Base-by-base conservation (phyloP, 2,329 filamentous ascomycete species). In the Simplicillium aogashimaense region DNA sequence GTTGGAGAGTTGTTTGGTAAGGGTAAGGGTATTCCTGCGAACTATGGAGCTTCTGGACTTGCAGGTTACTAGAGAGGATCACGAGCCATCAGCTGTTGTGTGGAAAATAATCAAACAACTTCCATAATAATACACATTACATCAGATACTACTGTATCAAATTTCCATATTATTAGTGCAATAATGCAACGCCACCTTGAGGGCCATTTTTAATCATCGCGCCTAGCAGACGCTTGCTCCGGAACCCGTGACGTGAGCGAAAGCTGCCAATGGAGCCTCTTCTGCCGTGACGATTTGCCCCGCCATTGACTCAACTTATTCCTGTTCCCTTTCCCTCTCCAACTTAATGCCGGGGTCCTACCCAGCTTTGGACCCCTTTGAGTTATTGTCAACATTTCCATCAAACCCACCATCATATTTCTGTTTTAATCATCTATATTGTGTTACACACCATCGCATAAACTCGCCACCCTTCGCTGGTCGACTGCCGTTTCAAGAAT, bases 221-320 rank as follows among this genome's bases (percentile, higher is more conserved):
- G 20, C 20, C n/a, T n/a, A n/a, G n/a, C n/a, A n/a, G n/a, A n/a
- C n/a, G n/a, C n/a, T n/a, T n/a, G n/a, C n/a, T n/a, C n/a, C n/a
- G 9, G 20, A 29, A 25, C 17, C 34, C 12, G 15, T 4, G 17
- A 37, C 7, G 13, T 15, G 13, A 16, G 14, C 11, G 8, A 12
- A 13, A 4, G n/a, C 14, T 36, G 5, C 20, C 20, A 25, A 25
- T 25, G 20, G 20, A 32, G 15, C 30, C 30, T 32, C 11, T 12
- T 32, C 20, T 25, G 20, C 48, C 50, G 48, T 58, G 53, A 55
- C 55, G 47, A 58, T 55, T 56, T 56, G 58, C 57, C 58, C 58
- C 58, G 55, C 56, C 46, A 50, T 53, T 58, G 55, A 61, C 57
- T 60, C 56, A 47, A 33, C 38, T 45, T 53, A 15, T 32, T 32